These are phyloP conservation scores for Xylariaceae sp. DNA, from an alignment of 2,329 filamentous ascomycete species.

Conservation along the genomic window DNA sequence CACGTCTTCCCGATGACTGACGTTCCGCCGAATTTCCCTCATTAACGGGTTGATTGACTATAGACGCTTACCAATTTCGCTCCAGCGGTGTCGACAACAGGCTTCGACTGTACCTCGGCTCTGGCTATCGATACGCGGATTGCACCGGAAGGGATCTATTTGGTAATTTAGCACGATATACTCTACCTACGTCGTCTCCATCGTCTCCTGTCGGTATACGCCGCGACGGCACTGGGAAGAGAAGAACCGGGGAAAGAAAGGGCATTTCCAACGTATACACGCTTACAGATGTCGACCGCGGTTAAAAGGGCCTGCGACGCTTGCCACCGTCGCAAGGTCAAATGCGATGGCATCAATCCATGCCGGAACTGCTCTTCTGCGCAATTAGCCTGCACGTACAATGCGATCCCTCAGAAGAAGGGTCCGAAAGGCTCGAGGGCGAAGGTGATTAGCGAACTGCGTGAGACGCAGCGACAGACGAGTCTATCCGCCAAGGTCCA, in stretches of 20 bases:
- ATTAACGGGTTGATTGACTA: slow-evolving; percentile 35
- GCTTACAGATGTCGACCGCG: slow-evolving; percentile 34
- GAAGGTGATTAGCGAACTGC: slow-evolving; percentile 70
- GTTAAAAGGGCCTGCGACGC: slow-evolving; percentile 63
- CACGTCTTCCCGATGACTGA: slow-evolving; percentile 30
- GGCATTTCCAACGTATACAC: neutral
- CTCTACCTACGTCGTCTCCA: too few relatives aligned
- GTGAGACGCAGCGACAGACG: slow-evolving; percentile 64
- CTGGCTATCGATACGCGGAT: slow-evolving; percentile 9
- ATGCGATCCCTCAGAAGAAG: slow-evolving; percentile 71
- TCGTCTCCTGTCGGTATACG: neutral
- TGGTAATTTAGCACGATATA: neutral
- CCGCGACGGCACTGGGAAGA: neutral
- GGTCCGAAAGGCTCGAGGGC: slow-evolving; percentile 70
- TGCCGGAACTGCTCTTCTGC: slow-evolving; percentile 68
- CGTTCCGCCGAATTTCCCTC: slow-evolving; percentile 33
- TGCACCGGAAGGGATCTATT: neutral
- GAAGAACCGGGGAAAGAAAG: neutral
- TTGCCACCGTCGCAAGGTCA: slow-evolving; percentile 71
- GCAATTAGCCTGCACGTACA: slow-evolving; percentile 67
- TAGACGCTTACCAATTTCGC: slow-evolving; percentile 21
- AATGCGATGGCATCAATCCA: slow-evolving; percentile 66
- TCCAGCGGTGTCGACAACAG: slow-evolving; percentile 25
- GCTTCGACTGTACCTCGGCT: slow-evolving; percentile 6
- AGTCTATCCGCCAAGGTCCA: slow-evolving; percentile 60